Percentiles rank a stretch among this genome's conserved stretches.
Conservation (phyloP, 2,329 filamentous ascomycete genomes). For the Trichoderma sp. region DNA sequence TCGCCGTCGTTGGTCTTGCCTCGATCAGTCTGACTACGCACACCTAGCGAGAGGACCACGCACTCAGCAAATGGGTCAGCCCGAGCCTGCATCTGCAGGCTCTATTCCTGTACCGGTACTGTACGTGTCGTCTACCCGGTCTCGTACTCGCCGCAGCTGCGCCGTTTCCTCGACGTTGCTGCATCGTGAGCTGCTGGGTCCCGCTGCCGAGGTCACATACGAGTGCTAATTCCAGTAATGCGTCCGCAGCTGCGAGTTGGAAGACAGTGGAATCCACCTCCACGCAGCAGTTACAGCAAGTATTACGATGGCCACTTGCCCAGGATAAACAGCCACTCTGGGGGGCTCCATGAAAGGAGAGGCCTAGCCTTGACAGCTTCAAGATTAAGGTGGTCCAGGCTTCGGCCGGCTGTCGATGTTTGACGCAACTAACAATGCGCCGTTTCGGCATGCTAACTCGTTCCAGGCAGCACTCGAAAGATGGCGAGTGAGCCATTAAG, state of each 20-base stretch:
- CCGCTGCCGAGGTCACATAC: background rate
- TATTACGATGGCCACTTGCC: background rate
- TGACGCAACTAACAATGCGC: constrained; percentile 9
- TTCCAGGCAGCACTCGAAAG: background rate
- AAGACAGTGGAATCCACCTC: background rate
- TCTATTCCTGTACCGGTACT: background rate
- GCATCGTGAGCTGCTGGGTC: constrained; percentile 5
- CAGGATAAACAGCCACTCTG: constrained; percentile 1
- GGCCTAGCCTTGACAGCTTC: constrained; percentile 5
- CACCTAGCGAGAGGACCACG: background rate
- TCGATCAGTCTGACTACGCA: background rate
- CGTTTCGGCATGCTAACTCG: background rate
- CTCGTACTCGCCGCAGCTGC: background rate
- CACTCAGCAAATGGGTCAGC: background rate
- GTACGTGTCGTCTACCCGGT: background rate
- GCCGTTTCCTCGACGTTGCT: background rate
- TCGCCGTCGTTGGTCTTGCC: background rate
- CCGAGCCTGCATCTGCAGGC: background rate
- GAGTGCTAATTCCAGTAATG: background rate
- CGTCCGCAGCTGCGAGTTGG: background rate
- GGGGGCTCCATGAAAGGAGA: constrained; percentile 25
- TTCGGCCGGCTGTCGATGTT: constrained; percentile 19
- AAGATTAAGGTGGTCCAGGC: constrained; percentile 13
- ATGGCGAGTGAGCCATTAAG: constrained; percentile 14
- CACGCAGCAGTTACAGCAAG: background rate